Conservation (phyloP, 2,329 filamentous ascomycete genomes). For the Tricladium varicosporioides region DNA sequence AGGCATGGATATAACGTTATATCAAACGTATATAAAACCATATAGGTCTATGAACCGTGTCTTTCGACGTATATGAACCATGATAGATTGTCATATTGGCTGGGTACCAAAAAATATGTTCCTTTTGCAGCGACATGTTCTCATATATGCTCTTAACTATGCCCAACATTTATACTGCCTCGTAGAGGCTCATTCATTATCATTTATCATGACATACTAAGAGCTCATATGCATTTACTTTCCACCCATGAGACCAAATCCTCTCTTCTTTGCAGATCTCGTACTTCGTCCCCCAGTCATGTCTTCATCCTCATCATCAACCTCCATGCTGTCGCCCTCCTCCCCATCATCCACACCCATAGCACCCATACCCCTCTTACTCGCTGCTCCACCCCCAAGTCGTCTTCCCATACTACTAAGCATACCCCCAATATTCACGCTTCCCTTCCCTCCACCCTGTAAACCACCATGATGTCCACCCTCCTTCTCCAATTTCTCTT, state of each 20-base stretch:
- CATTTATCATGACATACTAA: too few species aligned
- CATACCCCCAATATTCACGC: constrained; percentile 36
- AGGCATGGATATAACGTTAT: too few species aligned
- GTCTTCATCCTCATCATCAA: constrained; percentile 54
- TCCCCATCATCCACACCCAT: constrained; percentile 48
- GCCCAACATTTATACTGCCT: not conserved
- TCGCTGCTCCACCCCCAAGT: constrained; percentile 20
- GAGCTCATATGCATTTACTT: not conserved
- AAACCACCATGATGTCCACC: not conserved
- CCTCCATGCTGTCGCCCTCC: constrained; percentile 47
- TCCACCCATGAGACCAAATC: constrained; percentile 20
- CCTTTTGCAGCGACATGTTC: too few species aligned
- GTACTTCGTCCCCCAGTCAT: constrained; percentile 44
- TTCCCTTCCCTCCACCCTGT: not conserved
- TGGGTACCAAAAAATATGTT: too few species aligned
- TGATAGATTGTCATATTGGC: too few species aligned
- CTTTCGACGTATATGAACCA: too few species aligned
- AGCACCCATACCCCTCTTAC: constrained; percentile 33
- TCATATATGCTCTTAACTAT: too few species aligned
- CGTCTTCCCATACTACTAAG: constrained; percentile 40
- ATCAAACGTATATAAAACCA: too few species aligned
- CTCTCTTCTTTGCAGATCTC: constrained; percentile 53
- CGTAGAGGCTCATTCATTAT: constrained; percentile 3
- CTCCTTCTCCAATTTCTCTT: constrained; percentile 43
- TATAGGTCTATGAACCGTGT: too few species aligned